A percentile compares a stretch with the other conserved stretches of the same genome.
Evolutionary conservation across 2,329 filamentous ascomycete genomes (phyloP).

Genomic region (Graphilbum sp.): DNA sequence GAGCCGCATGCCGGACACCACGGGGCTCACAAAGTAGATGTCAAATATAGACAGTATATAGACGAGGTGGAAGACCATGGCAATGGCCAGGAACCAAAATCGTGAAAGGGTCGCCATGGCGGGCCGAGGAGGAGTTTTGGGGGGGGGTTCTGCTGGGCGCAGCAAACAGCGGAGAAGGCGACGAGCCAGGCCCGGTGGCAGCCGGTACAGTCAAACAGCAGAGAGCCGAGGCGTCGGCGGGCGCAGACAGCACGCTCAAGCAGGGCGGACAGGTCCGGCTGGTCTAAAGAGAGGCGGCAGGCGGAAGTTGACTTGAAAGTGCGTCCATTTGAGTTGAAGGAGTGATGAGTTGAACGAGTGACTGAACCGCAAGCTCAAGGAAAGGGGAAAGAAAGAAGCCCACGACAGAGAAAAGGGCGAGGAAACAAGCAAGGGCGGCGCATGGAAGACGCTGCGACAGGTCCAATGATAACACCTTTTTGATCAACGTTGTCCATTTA

Average conservation of each 20-base stretch:
- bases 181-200: no score
- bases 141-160: neutral
- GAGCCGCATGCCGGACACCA: slow-evolving; percentile 86
- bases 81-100: slow-evolving; percentile 72
- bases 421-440: neutral
- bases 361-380: no score
- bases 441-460: no score
- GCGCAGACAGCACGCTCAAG: no score
- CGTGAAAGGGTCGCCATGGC: slow-evolving; percentile 43
- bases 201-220: no score
- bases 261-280: no score
- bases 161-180: no score
- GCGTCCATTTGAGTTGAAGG: neutral
- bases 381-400: neutral
- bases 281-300: slow-evolving; percentile 4
- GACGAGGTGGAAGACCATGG: slow-evolving; percentile 80
- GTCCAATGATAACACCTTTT: no score
- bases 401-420: neutral
- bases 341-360: neutral
- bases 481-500: no score
- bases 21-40: slow-evolving; percentile 95
- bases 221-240: no score
- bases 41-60: slow-evolving; percentile 96
- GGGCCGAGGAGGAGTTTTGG: neutral
- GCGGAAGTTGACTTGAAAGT: neutral